Evolutionary conservation across 169 alveolate species (phyloP), one percentile per base, ranked within the genome.

Genomic region (Plasmodium coatneyi): DNA sequence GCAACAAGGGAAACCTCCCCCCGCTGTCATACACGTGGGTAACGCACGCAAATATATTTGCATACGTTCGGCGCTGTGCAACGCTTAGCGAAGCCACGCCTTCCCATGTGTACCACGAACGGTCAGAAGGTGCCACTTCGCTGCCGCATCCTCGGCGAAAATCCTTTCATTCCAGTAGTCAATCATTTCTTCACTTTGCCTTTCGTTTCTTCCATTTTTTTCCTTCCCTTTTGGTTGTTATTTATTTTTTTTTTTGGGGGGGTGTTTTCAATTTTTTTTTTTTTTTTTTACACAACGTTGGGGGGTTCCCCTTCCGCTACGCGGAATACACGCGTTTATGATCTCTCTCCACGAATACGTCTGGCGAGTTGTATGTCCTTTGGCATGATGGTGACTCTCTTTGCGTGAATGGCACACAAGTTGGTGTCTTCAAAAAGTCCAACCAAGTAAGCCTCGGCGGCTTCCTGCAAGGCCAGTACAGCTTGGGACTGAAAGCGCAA

Each of bases 361-460:
- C 99, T 97, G 36, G 99, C 99, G 66, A 99, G 97, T 94, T 99
- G 99, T 79, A 99, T 97, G 92, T 99, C 99, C 98, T 99, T 99
- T 52, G 99, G 99, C 99, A 99, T 99, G 92, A 99, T 99, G 86
- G 99, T 99, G 56, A 99, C 99, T 93, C 99, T 98, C 97, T 99
- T 99, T 52, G 99, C 99, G 96, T 99, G 99, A 95, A 99, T 99
- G 71, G 99, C 99, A 93, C 99, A 99, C 83, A 99, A 95, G 98
- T 99, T 99, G 84, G 99, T 99, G 97, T 99, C 99, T 96, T 99
- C 99, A 95, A 99, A 99, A 56, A 99, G 98, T 32, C 99, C 99
- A 76, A 99, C 99, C 43, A 99, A 96, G 96, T 98, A 99, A 25
- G 99, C 99, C 96, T 99, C 99, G 39, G 99, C 99, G 25, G 99